Evolutionary conservation across 148 eudicot genomes (phyloP).

Genomic region (Hydrangea macrophylla): DNA sequence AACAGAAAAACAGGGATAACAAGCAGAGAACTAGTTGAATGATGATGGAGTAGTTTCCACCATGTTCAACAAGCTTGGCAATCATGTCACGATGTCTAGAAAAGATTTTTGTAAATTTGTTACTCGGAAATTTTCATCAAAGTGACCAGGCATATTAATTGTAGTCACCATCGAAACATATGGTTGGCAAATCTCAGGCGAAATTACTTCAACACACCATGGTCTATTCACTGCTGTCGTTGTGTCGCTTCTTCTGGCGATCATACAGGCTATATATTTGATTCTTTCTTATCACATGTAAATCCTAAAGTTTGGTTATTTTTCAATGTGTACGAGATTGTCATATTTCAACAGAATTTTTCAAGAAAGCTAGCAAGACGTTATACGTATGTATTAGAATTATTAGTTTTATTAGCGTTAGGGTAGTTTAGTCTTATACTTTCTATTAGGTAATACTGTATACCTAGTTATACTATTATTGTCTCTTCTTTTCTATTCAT

Average conservation of each 20-base stretch:
- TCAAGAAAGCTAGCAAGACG: too few species aligned
- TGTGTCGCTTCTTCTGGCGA: not conserved
- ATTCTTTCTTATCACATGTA: not conserved
- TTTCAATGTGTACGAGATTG: too few species aligned
- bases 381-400: too few species aligned
- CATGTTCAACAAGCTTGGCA: not conserved
- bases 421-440: too few species aligned
- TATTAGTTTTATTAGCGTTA: too few species aligned
- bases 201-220: not conserved
- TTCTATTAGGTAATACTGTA: too few species aligned
- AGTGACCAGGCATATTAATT: not conserved
- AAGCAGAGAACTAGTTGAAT: not conserved
- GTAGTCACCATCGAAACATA: not conserved
- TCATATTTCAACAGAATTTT: too few species aligned
- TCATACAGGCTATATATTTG: not conserved
- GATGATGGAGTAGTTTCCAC: not conserved
- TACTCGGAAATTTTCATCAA: not conserved
- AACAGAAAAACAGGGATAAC: too few species aligned
- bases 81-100: not conserved
- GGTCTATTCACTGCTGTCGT: not conserved
- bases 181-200: not conserved
- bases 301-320: too few species aligned
- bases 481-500: too few species aligned
- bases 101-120: too few species aligned
- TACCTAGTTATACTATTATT: too few species aligned